A percentile compares a stretch with the other conserved stretches of the same genome.
Evolutionary conservation across 148 eudicot species (phyloP).

Genomic region (Rheum nobile): DNA sequence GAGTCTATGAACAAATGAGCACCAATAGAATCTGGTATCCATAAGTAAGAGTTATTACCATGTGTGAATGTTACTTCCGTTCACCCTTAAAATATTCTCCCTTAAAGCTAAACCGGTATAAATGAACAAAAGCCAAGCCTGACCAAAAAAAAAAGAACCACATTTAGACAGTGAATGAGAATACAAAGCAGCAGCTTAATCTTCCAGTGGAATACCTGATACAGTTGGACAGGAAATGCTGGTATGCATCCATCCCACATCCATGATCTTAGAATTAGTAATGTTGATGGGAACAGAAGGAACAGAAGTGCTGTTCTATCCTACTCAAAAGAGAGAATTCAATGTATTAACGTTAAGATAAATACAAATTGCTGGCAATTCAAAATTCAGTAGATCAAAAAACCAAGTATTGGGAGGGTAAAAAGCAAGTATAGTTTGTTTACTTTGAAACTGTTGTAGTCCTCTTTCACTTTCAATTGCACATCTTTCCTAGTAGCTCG

Average conservation of each 20-base stretch:
- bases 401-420: neutral
- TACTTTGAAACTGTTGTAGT: slow-evolving; percentile 85
- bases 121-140: slow-evolving; percentile 93
- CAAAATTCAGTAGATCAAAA: neutral
- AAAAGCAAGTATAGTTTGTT: slow-evolving; percentile 5
- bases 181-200: slow-evolving; percentile 1
- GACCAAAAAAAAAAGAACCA: slow-evolving; percentile 13
- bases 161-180: neutral
- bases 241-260: slow-evolving; percentile 89
- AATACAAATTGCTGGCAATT: neutral
- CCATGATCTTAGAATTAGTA: slow-evolving; percentile 55
- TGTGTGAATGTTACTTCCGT: slow-evolving; percentile 96
- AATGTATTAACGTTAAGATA: neutral
- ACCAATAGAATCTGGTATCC: neutral
- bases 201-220: slow-evolving; percentile 44
- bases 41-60: slow-evolving; percentile 36
- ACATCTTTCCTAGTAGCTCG: slow-evolving; percentile 81
- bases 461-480: slow-evolving; percentile 91
- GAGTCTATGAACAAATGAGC: neutral
- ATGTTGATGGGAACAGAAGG: slow-evolving; percentile 65
- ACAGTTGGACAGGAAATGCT: slow-evolving; percentile 87
- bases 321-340: slow-evolving; percentile 29
- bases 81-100: slow-evolving; percentile 86
- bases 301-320: slow-evolving; percentile 78
- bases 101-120: slow-evolving; percentile 91